Evolutionary conservation across 192 early-diverging fungal species (phyloP).

Genomic region (Coemansia sp.): DNA sequence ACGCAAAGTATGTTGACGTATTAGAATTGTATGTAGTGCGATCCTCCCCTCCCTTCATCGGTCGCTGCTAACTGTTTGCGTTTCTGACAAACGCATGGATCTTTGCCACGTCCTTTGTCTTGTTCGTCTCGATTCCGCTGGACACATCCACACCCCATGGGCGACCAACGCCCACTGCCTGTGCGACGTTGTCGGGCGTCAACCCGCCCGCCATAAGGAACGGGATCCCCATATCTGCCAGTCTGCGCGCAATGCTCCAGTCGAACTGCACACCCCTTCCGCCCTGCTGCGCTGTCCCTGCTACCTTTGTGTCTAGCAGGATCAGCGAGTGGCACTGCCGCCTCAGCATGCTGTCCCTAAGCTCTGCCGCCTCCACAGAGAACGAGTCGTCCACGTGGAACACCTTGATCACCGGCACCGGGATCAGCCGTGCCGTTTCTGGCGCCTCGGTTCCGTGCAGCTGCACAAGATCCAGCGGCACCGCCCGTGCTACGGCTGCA

Average conservation of each 20-base stretch:
- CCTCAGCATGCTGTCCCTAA: constrained; percentile 11
- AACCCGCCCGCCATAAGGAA: constrained; percentile 91
- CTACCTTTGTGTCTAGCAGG: constrained; percentile 68
- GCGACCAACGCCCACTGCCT: constrained; percentile 65
- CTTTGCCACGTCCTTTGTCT: constrained; percentile 75
- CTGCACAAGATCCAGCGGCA: constrained; percentile 90
- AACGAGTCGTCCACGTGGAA: constrained; percentile 76
- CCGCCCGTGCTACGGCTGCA: constrained; percentile 57
- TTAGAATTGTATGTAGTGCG: too few species aligned
- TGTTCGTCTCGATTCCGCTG: constrained; percentile 86
- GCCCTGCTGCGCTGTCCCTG: constrained; percentile 61
- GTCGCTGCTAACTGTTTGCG: constrained; percentile 27
- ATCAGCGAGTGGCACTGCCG: constrained; percentile 29
- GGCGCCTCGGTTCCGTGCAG: constrained; percentile 81
- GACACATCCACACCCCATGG: constrained; percentile 93
- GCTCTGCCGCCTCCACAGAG: constrained; percentile 16
- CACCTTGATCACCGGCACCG: constrained; percentile 84
- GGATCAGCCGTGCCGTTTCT: constrained; percentile 66
- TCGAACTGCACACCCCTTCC: constrained; percentile 84
- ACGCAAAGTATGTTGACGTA: too few species aligned
- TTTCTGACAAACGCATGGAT: constrained; percentile 69
- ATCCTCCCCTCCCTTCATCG: too few species aligned
- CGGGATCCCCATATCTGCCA: constrained; percentile 63
- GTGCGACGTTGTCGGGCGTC: constrained; percentile 74
- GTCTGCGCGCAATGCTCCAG: constrained; percentile 70